Evolutionary conservation across 148 eudicot species (phyloP).

Genomic region (Silene uniflora): DNA sequence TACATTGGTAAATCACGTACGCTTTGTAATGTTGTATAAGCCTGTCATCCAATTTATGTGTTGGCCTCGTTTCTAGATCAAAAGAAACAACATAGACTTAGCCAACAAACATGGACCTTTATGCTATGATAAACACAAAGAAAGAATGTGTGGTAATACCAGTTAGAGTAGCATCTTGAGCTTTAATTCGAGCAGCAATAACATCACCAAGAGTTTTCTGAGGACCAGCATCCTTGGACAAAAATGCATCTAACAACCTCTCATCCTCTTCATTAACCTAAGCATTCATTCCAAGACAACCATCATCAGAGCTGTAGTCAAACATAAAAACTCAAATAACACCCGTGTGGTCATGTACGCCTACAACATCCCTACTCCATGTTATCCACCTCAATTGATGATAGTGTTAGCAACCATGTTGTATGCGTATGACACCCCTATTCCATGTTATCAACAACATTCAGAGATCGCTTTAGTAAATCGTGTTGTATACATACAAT

Average conservation of each 20-base stretch:
- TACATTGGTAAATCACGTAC: conserved; percentile 32
- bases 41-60: conserved; percentile 56
- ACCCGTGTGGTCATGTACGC: not conserved
- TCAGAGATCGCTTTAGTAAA: no score
- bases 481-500: not conserved
- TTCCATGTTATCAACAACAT: not conserved
- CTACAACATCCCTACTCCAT: not conserved
- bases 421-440: not conserved
- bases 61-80: conserved; percentile 39
- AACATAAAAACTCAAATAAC: not conserved
- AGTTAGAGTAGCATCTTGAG: conserved; percentile 55
- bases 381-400: not conserved
- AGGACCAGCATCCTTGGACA: conserved; percentile 50
- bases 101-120: not conserved
- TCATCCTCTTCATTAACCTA: conserved; percentile 78
- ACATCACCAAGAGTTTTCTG: conserved; percentile 75
- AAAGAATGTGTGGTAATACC: conserved; percentile 37
- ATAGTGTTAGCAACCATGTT: not conserved
- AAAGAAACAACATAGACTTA: conserved; percentile 7
- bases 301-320: no score
- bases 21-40: conserved; percentile 69
- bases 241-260: conserved; percentile 73
- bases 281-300: conserved; percentile 22
- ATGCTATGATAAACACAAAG: not conserved
- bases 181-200: conserved; percentile 61